Conservation (phyloP, 257 asterid species). For the Gardenia jasminoides region DNA sequence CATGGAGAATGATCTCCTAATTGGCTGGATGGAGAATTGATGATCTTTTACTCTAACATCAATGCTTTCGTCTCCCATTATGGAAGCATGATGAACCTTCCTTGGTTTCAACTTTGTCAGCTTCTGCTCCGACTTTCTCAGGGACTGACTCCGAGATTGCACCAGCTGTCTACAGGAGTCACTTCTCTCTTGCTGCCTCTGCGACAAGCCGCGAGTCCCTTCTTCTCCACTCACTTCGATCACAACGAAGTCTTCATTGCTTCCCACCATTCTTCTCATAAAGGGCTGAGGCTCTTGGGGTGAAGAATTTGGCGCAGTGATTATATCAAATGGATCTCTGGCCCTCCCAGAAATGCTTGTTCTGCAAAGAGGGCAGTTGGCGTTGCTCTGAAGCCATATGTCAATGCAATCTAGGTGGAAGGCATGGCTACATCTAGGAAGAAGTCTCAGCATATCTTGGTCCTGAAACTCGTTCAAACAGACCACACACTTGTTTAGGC, state of each 20-base stretch:
- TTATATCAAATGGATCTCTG: conserved; percentile 30
- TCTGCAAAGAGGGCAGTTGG: conserved; percentile 82
- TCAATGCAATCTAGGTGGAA: conserved; percentile 83
- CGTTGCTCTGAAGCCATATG: conserved; percentile 63
- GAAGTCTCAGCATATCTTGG: conserved; percentile 53
- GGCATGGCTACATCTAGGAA: conserved; percentile 76
- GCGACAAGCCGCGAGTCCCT: conserved; percentile 13
- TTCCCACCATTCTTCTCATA: conserved; percentile 29
- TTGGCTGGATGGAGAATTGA: conserved; percentile 56
- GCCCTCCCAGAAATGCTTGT: conserved; percentile 59
- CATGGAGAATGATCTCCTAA: conserved; percentile 87
- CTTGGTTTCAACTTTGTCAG: conserved; percentile 29
- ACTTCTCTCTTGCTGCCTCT: conserved; percentile 30
- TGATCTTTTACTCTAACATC: conserved; percentile 49
- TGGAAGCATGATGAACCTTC: conserved; percentile 54
- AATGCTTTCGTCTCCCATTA: conserved; percentile 81
- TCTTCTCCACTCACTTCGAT: conserved; percentile 37
- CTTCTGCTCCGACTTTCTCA: conserved; percentile 44
- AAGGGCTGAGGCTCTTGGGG: conserved; percentile 58
- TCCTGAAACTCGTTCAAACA: conserved; percentile 70
- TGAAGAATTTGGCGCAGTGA: conserved; percentile 68
- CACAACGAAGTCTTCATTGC: conserved; percentile 53
- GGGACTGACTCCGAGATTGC: conserved; percentile 38
- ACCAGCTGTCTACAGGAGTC: conserved; percentile 40
- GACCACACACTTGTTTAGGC: conserved; percentile 58